A percentile compares a stretch with the other conserved stretches of the same genome.
These are phyloP conservation scores for Psilocybe subaeruginosa DNA, from an alignment of 768 basidiomycete genomes.

Conservation along the genomic window DNA sequence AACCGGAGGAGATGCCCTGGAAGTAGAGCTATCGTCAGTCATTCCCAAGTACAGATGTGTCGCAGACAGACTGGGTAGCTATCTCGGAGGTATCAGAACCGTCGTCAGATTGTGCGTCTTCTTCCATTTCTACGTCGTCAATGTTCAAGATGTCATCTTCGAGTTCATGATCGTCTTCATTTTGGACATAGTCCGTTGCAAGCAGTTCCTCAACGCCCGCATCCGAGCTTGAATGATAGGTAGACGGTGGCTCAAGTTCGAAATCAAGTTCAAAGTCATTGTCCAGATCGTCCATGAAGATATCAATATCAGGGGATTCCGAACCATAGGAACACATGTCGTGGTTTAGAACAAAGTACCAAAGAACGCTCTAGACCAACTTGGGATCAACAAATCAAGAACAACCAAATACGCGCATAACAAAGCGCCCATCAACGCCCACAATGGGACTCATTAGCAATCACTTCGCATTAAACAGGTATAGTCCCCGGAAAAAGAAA, in stretches of 20 bases:
- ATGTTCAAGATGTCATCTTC: background rate
- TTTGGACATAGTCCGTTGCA: background rate
- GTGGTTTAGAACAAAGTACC: background rate
- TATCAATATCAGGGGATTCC: background rate
- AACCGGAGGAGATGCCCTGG: background rate
- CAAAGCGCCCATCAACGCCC: too few species aligned
- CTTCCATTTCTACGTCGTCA: conserved; percentile 1
- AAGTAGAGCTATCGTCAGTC: background rate
- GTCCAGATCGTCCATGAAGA: conserved; percentile 6
- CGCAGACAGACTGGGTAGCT: background rate
- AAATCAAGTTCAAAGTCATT: conserved; percentile 9
- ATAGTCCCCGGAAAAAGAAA: too few species aligned
- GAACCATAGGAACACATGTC: background rate
- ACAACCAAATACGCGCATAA: too few species aligned
- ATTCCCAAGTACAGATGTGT: background rate
- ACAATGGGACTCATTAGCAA: too few species aligned
- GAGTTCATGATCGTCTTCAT: background rate
- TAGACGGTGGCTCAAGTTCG: background rate
- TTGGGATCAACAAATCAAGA: background rate
- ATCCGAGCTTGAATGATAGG: background rate
- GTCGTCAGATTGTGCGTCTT: background rate
- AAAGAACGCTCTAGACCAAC: too few species aligned
- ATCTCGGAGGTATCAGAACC: background rate
- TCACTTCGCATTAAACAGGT: too few species aligned
- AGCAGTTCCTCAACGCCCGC: background rate